Evolutionary conservation across 768 basidiomycete species (phyloP).

Genomic region (Serendipita sp.): DNA sequence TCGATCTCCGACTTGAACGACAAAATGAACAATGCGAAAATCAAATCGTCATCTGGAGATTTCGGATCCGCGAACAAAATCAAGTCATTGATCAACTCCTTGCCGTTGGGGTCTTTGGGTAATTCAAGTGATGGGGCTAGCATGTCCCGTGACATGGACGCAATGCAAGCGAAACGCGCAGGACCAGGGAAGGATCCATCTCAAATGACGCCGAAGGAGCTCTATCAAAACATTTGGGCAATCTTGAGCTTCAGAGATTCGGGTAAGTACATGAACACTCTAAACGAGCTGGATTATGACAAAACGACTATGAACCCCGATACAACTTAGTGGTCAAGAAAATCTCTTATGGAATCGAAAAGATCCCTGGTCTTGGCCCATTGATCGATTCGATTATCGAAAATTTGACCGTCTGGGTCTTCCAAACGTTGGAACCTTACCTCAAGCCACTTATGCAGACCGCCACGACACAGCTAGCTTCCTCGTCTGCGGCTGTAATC

Average conservation of each 20-base stretch:
- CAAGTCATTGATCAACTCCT: background rate
- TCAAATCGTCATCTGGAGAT: constrained; percentile 23
- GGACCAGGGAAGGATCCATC: constrained; percentile 52
- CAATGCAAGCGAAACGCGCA: constrained; percentile 50
- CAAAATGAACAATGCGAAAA: constrained; percentile 54
- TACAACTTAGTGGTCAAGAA: background rate
- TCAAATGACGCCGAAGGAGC: constrained; percentile 76
- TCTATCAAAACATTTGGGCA: constrained; percentile 72
- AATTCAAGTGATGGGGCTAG: background rate
- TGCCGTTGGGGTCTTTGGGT: background rate
- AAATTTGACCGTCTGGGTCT: constrained; percentile 46
- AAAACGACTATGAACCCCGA: too few relatives aligned
- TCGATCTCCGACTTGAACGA: constrained; percentile 79
- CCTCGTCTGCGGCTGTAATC: constrained; percentile 61
- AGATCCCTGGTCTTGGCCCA: constrained; percentile 60
- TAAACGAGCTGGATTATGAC: too few relatives aligned
- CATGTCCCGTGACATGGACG: constrained; percentile 51
- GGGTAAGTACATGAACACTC: constrained; percentile 22
- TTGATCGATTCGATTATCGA: constrained; percentile 34
- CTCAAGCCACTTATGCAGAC: constrained; percentile 61
- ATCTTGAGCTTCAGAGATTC: constrained; percentile 73
- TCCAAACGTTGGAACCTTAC: constrained; percentile 75
- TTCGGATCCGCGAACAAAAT: constrained; percentile 5
- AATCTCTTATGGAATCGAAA: constrained; percentile 29
- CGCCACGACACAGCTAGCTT: constrained; percentile 43